A percentile compares a stretch with the other conserved stretches of the same genome.
Conservation (phyloP, 352 stramenopile genomes). For the Phytophthora litchii region DNA sequence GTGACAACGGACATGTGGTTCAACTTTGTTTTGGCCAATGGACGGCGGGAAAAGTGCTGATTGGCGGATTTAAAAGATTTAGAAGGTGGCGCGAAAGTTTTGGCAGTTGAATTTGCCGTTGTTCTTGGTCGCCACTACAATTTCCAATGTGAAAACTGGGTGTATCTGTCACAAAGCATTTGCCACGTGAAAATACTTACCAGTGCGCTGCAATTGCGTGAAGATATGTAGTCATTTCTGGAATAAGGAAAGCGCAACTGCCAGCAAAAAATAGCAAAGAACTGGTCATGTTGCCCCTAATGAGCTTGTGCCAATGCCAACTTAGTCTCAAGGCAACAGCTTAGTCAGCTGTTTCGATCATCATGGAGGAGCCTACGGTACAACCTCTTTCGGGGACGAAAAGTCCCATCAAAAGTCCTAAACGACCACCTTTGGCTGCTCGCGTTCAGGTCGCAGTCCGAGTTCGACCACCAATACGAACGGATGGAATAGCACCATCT, state of each 20-base stretch:
- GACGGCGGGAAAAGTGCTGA: constrained; percentile 11
- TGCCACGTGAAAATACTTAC: no score
- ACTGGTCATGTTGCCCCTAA: background rate
- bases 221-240: no score
- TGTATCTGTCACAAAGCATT: no score
- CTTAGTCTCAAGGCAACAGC: constrained; percentile 7
- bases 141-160: no score
- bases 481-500: constrained; percentile 3
- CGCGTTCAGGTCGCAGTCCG: constrained; percentile 73
- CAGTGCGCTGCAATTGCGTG: no score
- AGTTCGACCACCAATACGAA: constrained; percentile 40
- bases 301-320: constrained; percentile 6
- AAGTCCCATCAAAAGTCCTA: constrained; percentile 24
- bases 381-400: constrained; percentile 5
- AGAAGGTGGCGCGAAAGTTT: constrained; percentile 14
- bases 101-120: no score
- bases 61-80: constrained; percentile 27
- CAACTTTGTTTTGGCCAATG: constrained; percentile 27
- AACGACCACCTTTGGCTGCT: constrained; percentile 30
- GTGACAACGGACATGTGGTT: constrained; percentile 24
- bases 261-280: constrained; percentile 17
- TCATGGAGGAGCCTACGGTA: constrained; percentile 19
- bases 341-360: constrained; percentile 21
- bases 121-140: no score
- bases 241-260: background rate